Evolutionary conservation across 2,329 filamentous ascomycete genomes (phyloP), one percentile per base, ranked within the genome.

Genomic region (Bipolaris gigantea): DNA sequence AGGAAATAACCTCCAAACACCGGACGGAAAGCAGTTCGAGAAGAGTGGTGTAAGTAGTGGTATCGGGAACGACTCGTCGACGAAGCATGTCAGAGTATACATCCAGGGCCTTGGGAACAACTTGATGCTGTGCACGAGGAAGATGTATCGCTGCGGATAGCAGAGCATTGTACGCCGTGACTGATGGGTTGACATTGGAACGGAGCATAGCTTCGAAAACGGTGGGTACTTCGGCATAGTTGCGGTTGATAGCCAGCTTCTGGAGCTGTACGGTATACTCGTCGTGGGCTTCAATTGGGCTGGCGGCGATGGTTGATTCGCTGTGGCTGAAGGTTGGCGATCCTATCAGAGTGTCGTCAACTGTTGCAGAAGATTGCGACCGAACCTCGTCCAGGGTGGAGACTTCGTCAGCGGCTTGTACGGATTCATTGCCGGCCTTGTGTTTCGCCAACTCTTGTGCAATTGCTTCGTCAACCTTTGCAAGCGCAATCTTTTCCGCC

Each of bases 31-130:
- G 81, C 35, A 97, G 80, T 53, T 89, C 86, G 50, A 99, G 89
- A 16, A 99, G 80, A 32, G 92, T 92, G 69, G 91, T 86, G 76
- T 96, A 97, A 0, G 93, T 97, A 53, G 89, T 85, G 49, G 87
- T 86, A 72, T 97, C 88, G 7, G 93, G 92, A 18, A 83, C 78
- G 21, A 97, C 87, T 64, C 88, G 88, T 61, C 92, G 89, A 61
- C 88, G 86, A 64, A 96, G 85, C 94, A 99, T 97, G 72, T 97
- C 92, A 15, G 92, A 89, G 74, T 97, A 99, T 48, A 99, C 89
- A 77, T 96, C 92, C 48, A 97, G 82, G 5, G 91, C 92, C 78
- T 96, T 96, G 57, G 91, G 88, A 13, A 96, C 90, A 48, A 94
- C 86, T 76, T 95, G 89, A 49, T 89, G 88, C 74, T 87, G 89